Evolutionary conservation across 495 filamentous ascomycete species (phyloP).

Genomic region (Aspergillus cristatus): DNA sequence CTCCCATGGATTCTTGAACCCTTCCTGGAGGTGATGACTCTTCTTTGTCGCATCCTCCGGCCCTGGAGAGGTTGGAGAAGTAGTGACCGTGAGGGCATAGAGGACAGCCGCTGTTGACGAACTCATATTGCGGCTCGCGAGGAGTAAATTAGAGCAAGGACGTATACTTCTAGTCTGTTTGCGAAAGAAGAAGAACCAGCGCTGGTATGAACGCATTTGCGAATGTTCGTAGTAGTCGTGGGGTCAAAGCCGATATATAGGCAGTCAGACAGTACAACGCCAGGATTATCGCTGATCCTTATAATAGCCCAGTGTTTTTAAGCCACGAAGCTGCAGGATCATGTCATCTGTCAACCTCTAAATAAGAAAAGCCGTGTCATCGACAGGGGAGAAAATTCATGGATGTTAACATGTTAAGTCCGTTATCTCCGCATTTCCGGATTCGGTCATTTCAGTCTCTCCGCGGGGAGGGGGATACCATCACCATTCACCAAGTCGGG

Average conservation of each 20-base stretch:
- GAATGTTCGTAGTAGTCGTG: neutral
- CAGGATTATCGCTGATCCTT: too few relatives aligned
- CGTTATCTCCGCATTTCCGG: neutral
- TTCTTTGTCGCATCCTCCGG: conserved; percentile 48
- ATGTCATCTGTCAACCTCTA: too few relatives aligned
- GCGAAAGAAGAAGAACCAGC: conserved; percentile 14
- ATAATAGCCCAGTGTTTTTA: too few relatives aligned
- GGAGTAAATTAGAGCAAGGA: conserved; percentile 4
- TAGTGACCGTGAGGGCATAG: conserved; percentile 46
- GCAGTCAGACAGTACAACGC: neutral
- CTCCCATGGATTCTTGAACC: conserved; percentile 57
- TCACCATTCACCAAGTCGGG: too few relatives aligned
- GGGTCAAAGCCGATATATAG: neutral
- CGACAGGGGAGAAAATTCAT: conserved; percentile 1
- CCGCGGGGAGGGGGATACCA: conserved; percentile 3
- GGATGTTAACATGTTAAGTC: neutral
- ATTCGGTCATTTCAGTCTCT: too few relatives aligned
- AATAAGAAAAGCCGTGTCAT: neutral
- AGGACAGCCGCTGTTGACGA: conserved; percentile 39
- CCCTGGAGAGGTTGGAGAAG: conserved; percentile 29
- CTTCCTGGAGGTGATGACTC: conserved; percentile 47
- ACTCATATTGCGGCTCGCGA: conserved; percentile 26
- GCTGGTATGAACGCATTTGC: conserved; percentile 24
- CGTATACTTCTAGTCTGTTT: conserved; percentile 3
- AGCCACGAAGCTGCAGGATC: too few relatives aligned